Evolutionary conservation across 192 early-diverging fungal genomes (phyloP).

Genomic region (Backusella morwellensis): DNA sequence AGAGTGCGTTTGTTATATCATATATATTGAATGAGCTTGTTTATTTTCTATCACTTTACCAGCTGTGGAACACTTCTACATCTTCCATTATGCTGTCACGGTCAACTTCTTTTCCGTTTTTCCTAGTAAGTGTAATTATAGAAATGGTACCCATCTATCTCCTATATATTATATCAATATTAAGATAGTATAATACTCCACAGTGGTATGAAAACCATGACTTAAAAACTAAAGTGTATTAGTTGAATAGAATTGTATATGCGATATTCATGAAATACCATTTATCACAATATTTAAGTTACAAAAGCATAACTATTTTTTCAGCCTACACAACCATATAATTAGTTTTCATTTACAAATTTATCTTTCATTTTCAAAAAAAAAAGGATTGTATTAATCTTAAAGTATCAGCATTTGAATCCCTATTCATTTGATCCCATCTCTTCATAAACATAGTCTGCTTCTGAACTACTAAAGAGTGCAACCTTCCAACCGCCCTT

Average conservation of each 20-base stretch:
- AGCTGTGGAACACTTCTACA: neutral
- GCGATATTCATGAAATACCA: no score
- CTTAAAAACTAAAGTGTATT: no score
- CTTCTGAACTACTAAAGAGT: neutral
- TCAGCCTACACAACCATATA: neutral
- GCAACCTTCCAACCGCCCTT: neutral
- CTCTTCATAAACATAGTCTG: neutral
- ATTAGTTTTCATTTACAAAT: neutral
- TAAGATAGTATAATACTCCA: neutral
- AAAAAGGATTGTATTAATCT: neutral
- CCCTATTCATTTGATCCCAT: neutral
- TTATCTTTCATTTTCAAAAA: neutral
- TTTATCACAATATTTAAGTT: no score
- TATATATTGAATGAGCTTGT: neutral
- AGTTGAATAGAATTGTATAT: no score
- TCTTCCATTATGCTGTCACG: neutral
- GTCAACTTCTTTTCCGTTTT: neutral
- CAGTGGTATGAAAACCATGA: no score
- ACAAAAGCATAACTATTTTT: no score
- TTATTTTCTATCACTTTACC: neutral
- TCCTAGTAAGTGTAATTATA: neutral
- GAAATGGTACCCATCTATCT: neutral
- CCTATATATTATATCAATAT: neutral
- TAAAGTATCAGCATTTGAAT: neutral
- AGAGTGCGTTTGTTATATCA: neutral